Evolutionary conservation across 371 early-diverging fungal species (phyloP), one percentile per base, ranked within the genome.

Genomic region (Smittium mucronatum): DNA sequence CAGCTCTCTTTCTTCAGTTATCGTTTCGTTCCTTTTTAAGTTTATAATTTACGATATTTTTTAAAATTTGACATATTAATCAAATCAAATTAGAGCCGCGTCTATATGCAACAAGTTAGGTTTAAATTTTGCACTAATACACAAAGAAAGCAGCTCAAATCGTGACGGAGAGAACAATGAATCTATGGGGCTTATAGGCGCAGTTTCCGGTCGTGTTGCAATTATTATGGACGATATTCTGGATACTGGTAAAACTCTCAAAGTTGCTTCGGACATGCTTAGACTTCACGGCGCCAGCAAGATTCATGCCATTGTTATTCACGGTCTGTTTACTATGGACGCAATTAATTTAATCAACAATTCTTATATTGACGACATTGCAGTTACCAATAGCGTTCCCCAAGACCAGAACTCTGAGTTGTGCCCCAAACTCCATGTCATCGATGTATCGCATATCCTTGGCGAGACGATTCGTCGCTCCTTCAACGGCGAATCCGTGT

Each of bases 161-260:
- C 2, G 26, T 34, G 67, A 35, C 17, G 67, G 67, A 67, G 63
- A n/a, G 15, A 26, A 29, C 16, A 30, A 16, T 33, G 90, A 84
- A 73, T 80, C 83, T 65, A 85, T 94, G 85, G 89, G 91, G 76
- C 82, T 97, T 26, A 95, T 98, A 1, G 98, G 97, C 36, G 92
- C 95, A 77, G 98, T 97, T 35, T 82, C 80, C 69, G 90, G 85
- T 59, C 87, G 88, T 70, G 81, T 83, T 1, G 90, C 89, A 64
- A 90, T 96, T 63, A 77, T 96, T 34, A 88, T 97, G 26, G 97
- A 97, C 76, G 97, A 97, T 78, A 95, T 97, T 79, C 91, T 93
- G 30, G 96, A 96, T 76, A 97, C 96, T 16, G 93, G 90, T 34
- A 87, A 85, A 67, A 97, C 98, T 0, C 81, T 97, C 65, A 89